These are phyloP conservation scores for Colletotrichum destructivum DNA, from an alignment of 2,329 filamentous ascomycete genomes.

Conservation along the genomic window DNA sequence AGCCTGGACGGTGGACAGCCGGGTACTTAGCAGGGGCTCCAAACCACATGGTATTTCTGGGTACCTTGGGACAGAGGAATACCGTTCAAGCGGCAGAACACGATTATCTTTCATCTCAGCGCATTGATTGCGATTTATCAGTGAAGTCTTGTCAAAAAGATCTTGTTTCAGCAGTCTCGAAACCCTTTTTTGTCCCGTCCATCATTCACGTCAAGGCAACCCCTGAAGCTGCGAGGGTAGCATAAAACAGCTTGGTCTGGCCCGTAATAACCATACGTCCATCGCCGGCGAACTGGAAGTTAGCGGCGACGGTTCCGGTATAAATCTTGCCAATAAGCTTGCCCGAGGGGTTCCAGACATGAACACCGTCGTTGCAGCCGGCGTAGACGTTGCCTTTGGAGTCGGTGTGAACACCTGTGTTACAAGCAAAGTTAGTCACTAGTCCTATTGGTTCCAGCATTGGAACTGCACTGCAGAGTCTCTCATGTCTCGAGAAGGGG, in stretches of 20 bases:
- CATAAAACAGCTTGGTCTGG: slow-evolving; percentile 54
- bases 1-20: too few relatives aligned
- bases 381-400: slow-evolving; percentile 69
- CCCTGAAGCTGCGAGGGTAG: slow-evolving; percentile 46
- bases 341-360: slow-evolving; percentile 63
- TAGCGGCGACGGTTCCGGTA: slow-evolving; percentile 60
- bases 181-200: neutral
- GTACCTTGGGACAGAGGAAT: too few relatives aligned
- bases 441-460: too few relatives aligned
- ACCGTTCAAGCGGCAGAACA: too few relatives aligned
- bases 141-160: neutral
- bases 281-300: slow-evolving; percentile 61
- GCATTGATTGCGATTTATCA: neutral
- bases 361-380: slow-evolving; percentile 64
- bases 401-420: slow-evolving; percentile 64
- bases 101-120: too few relatives aligned
- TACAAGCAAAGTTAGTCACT: slow-evolving; percentile 57
- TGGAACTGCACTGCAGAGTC: neutral
- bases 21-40: too few relatives aligned
- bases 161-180: neutral
- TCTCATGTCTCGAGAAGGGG: neutral
- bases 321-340: slow-evolving; percentile 71
- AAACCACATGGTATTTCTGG: too few relatives aligned
- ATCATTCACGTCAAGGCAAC: slow-evolving; percentile 5
- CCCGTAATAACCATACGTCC: slow-evolving; percentile 55